These are phyloP conservation scores for Hippophae rhamnoides DNA, from an alignment of 306 rosid species.

Conservation along the genomic window DNA sequence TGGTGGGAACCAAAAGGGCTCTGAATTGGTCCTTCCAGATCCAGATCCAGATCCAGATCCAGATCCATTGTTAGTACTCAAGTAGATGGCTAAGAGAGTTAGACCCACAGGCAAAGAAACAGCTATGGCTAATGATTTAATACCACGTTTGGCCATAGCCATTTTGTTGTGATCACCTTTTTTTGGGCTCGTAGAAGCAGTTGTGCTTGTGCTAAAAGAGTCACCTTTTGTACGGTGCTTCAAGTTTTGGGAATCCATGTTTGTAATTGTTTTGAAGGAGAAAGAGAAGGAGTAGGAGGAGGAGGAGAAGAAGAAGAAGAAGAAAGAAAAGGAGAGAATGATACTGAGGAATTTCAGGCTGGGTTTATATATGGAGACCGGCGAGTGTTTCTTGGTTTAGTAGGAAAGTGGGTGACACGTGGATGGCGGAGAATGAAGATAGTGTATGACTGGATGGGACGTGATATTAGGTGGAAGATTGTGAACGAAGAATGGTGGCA, in stretches of 20 bases:
- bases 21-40: background rate
- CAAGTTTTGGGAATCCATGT: conserved; percentile 47
- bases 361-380: no score
- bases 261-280: no score
- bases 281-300: no score
- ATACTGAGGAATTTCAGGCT: no score
- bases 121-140: conserved; percentile 42
- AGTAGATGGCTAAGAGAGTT: conserved; percentile 25
- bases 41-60: background rate
- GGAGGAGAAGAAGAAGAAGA: no score
- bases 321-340: no score
- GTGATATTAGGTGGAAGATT: no score
- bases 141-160: conserved; percentile 68
- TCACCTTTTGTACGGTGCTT: conserved; percentile 33
- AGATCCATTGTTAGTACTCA: conserved; percentile 15
- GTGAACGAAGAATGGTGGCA: no score
- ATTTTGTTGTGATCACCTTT: conserved; percentile 17
- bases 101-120: conserved; percentile 43
- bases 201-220: background rate
- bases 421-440: no score
- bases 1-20: conserved; percentile 44
- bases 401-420: no score
- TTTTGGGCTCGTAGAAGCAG: background rate
- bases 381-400: no score
- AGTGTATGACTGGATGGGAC: no score